These are phyloP conservation scores for Phytopythium delawarense DNA, from an alignment of 352 stramenopile species.

Conservation along the genomic window DNA sequence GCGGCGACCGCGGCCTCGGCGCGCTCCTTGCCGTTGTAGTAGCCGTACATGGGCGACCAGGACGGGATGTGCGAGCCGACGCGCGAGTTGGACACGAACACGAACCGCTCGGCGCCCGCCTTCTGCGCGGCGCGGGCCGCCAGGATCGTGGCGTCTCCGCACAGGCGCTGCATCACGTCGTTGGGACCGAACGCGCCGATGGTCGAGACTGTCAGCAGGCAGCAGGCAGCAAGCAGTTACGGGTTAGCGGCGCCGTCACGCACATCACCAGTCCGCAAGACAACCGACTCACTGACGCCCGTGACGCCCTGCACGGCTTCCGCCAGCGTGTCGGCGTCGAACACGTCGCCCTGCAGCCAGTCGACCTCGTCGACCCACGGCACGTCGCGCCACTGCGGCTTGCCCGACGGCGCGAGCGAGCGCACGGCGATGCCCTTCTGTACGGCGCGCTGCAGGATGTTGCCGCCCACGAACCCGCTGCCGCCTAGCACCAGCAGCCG, in stretches of 20 bases:
- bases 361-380: slow-evolving; percentile 85
- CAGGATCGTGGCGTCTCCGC: slow-evolving; percentile 84
- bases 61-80: slow-evolving; percentile 72
- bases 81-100: slow-evolving; percentile 91
- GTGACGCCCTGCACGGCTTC: slow-evolving; percentile 72
- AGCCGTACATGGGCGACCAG: slow-evolving; percentile 80
- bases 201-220: slow-evolving; percentile 55
- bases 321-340: slow-evolving; percentile 58
- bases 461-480: slow-evolving; percentile 89
- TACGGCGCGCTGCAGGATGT: slow-evolving; percentile 84
- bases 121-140: slow-evolving; percentile 70
- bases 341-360: slow-evolving; percentile 83
- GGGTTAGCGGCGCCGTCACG: neutral
- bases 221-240: slow-evolving; percentile 1
- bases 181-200: slow-evolving; percentile 87
- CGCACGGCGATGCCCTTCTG: slow-evolving; percentile 86
- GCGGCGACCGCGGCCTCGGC: slow-evolving; percentile 71
- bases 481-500: slow-evolving; percentile 82
- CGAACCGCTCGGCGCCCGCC: slow-evolving; percentile 73
- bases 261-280: neutral
- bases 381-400: slow-evolving; percentile 74
- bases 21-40: slow-evolving; percentile 89
- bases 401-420: slow-evolving; percentile 81
- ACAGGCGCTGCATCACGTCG: slow-evolving; percentile 88
- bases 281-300: slow-evolving; percentile 69